Evolutionary conservation across 139 green algal genomes (phyloP), one percentile per base, ranked within the genome.

Genomic region (Closterium sp.): DNA sequence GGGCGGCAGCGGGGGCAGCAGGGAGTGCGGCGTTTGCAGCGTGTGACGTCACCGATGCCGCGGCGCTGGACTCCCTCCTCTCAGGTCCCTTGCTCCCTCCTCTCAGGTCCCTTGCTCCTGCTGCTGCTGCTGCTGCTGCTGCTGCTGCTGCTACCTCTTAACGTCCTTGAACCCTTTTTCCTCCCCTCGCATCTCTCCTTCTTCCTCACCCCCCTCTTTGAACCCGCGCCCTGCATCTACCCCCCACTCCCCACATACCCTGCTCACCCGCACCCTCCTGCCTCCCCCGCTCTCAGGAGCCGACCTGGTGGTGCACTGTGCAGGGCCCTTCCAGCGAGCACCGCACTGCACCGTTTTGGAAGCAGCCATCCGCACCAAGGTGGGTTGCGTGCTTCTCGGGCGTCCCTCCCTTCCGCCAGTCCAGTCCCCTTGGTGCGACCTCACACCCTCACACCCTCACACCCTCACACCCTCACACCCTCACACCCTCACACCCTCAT

Each of bases 311-410:
- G 95, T 99, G 16, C 97, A 99, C 91, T 93, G 95, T 8, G 97
- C 97, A 1, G 97, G 97, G 1, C 98, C 98, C 34, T 99, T 99
- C 95, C 98, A 99, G 95, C 94, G 96, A 34, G 30, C 21, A 19
- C 33, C 83, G 12, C 25, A 64, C 25, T 93, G 91, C 90, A 34
- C 69, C 36, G 92, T 93, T 16, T 89, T 94, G 21, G 92, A 94
- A 88, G 87, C 91, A 64, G 36, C 34, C 91, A 94, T 94, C 76
- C 66, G 25, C 84, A 89, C 28, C 34, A 89, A 89, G 84, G 84
- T 91, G 34, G 23, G 33, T 2, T 43, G 85, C 31, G 30, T n/a
- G 23, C 23, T 23, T 43, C 85, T 33, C 30, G 19, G 30, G 31
- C 85, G 3, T 43, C 85, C 55, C 30, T 30, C 81, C 3, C 81